Evolutionary conservation across 768 basidiomycete genomes (phyloP), one percentile per base, ranked within the genome.

Genomic region (Tylopilus sp.): DNA sequence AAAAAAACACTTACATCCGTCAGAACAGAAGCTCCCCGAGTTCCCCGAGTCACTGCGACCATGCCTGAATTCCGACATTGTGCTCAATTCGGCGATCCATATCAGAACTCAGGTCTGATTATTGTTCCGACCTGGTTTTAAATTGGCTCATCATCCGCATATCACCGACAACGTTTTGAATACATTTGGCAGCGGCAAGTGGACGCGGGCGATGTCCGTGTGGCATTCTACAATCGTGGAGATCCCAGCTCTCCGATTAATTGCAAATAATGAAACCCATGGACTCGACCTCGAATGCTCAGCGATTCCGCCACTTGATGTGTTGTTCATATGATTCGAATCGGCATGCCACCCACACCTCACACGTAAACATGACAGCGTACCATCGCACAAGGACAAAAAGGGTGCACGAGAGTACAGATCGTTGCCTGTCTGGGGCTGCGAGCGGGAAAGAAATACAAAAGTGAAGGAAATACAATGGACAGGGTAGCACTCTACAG

Each of bases 401-500:
- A 23, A 3, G 20, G 3, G 23, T 56, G 25, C 33, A 56, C n/a
- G 3, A 23, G 18, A 10, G 28, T 45, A 57, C 45, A 35, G 17
- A 44, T 41, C 15, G 10, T 44, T 39, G 22, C 45, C 18, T n/a
- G 10, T 39, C 17, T 23, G n/a, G 33, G 44, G 28, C 35, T 50
- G 49, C 44, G 53, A 21, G n/a, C 5, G 6, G 30, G 40, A 22
- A 21, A 3, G n/a, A 33, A 47, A 55, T 61, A 55, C 40, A 53
- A 30, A 48, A 42, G 38, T 35, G 41, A 11, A 11, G 30, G 31
- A 6, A 18, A 23, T 21, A 30, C 40, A 9, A 40, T 30, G 20
- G 39, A 25, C 40, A 39, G 11, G 20, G n/a, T 11, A n/a, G 35
- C 13, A 44, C 15, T 26, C 35, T 21, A 33, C 40, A 44, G 15